Conservation (phyloP, 2,329 filamentous ascomycete genomes). For the Penicillium frequentans region DNA sequence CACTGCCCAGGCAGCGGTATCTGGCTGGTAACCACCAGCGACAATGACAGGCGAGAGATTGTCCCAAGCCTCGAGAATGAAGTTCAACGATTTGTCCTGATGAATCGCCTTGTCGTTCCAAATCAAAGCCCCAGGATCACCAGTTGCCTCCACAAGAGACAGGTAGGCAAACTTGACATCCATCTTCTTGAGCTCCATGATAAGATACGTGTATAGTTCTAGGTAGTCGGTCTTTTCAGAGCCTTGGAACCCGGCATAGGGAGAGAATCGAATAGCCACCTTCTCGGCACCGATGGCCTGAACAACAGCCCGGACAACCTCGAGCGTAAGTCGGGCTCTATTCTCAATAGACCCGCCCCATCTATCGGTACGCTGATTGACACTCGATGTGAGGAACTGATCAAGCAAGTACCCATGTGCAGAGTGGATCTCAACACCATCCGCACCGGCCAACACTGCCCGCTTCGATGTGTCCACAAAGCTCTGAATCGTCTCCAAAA, state of each 20-base stretch:
- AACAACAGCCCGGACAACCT: slow-evolving; percentile 44
- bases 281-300: slow-evolving; percentile 44
- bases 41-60: slow-evolving; percentile 29
- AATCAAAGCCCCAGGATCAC: slow-evolving; percentile 4
- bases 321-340: slow-evolving; percentile 53
- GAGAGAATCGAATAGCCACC: slow-evolving; percentile 45
- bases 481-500: neutral
- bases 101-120: neutral
- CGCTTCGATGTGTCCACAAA: slow-evolving; percentile 3
- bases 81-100: slow-evolving; percentile 33
- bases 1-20: slow-evolving; percentile 35
- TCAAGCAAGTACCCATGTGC: slow-evolving; percentile 52
- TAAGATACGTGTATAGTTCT: slow-evolving; percentile 61
- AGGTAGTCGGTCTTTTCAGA: slow-evolving; percentile 61
- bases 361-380: slow-evolving; percentile 48
- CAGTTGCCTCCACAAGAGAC: slow-evolving; percentile 58
- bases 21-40: slow-evolving; percentile 45
- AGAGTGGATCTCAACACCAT: slow-evolving; percentile 49
- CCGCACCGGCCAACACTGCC: slow-evolving; percentile 45
- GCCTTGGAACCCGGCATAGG: slow-evolving; percentile 31
- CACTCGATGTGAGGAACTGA: slow-evolving; percentile 48
- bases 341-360: slow-evolving; percentile 53
- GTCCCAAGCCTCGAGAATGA: slow-evolving; percentile 46
- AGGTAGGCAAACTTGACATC: slow-evolving; percentile 58
- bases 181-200: slow-evolving; percentile 46